Conservation (phyloP, 129 eudicot species). For the Mikania micrantha region DNA sequence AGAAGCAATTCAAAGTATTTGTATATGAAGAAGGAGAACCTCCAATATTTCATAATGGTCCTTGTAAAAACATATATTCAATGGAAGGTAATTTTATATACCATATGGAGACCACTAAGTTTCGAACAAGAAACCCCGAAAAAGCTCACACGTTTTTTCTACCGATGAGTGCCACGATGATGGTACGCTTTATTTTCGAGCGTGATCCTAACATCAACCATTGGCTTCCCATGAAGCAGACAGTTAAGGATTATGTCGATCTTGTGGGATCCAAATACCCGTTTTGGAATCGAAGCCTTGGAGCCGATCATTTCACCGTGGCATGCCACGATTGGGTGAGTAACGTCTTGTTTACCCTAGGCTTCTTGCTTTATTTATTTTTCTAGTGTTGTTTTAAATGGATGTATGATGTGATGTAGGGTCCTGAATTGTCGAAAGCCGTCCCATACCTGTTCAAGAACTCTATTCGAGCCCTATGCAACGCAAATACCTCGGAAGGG, state of each 20-base stretch:
- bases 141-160: slow-evolving; percentile 52
- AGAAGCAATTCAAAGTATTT: slow-evolving; percentile 39
- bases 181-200: slow-evolving; percentile 43
- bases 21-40: slow-evolving; percentile 64
- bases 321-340: slow-evolving; percentile 74
- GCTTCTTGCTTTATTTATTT: neutral
- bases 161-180: slow-evolving; percentile 41
- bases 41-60: slow-evolving; percentile 50
- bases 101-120: slow-evolving; percentile 41
- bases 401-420: slow-evolving; percentile 30
- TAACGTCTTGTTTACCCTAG: neutral
- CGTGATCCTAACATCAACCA: slow-evolving; percentile 40
- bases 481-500: slow-evolving; percentile 72
- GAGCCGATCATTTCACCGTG: slow-evolving; percentile 59
- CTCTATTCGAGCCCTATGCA: slow-evolving; percentile 67
- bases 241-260: slow-evolving; percentile 38
- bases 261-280: slow-evolving; percentile 45
- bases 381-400: neutral
- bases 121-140: slow-evolving; percentile 40
- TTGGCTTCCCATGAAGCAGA: slow-evolving; percentile 45
- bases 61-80: slow-evolving; percentile 35
- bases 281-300: slow-evolving; percentile 54
- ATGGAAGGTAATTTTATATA: slow-evolving; percentile 57
- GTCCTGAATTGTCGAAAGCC: slow-evolving; percentile 55
- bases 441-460: slow-evolving; percentile 46